Evolutionary conservation across 306 rosid genomes (phyloP).

Genomic region (Astragalus membranaceus): DNA sequence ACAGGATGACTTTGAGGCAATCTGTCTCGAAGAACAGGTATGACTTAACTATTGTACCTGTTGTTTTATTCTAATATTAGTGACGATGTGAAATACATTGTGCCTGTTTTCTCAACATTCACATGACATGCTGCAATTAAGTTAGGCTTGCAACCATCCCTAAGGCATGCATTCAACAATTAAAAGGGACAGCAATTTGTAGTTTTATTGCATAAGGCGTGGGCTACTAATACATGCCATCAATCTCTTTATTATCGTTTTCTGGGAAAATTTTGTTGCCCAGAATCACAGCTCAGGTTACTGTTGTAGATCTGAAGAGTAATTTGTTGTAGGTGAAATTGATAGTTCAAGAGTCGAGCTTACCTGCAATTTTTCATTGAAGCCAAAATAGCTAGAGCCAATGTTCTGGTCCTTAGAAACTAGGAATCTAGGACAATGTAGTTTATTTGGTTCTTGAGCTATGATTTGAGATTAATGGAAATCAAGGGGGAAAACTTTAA

Average conservation of each 20-base stretch:
- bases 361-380: neutral
- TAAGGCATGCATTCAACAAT: neutral
- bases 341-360: neutral
- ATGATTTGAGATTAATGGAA: too few relatives aligned
- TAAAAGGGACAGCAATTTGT: neutral
- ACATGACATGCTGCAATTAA: neutral
- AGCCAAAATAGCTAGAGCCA: neutral
- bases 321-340: neutral
- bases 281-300: neutral
- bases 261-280: neutral
- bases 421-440: too few relatives aligned
- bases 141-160: slow-evolving; percentile 3
- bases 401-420: neutral
- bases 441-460: too few relatives aligned
- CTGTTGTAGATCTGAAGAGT: neutral
- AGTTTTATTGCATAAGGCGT: neutral
- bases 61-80: neutral
- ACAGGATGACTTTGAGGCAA: slow-evolving; percentile 58
- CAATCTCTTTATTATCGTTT: neutral
- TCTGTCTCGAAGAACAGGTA: slow-evolving; percentile 63
- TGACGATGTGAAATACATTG: neutral
- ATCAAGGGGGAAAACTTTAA: too few relatives aligned
- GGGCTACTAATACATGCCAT: neutral
- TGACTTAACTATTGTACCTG: neutral
- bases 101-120: neutral